These are phyloP conservation scores for Aspergillus nidulans DNA, from an alignment of 495 filamentous ascomycete species.

Conservation along the genomic window DNA sequence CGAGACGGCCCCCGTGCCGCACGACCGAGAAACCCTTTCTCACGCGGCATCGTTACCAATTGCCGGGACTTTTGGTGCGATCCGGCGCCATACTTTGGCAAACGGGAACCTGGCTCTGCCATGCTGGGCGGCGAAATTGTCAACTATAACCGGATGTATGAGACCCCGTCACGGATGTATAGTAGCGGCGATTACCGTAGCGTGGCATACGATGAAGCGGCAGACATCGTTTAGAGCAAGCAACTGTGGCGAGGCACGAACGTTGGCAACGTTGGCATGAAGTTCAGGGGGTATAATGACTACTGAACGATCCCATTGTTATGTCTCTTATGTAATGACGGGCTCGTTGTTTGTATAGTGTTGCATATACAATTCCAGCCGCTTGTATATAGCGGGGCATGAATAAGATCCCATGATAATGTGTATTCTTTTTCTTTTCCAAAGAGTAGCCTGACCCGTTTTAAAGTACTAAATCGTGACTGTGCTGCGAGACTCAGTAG, in stretches of 20 bases:
- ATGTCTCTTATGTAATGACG: constrained; percentile 3
- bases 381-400: constrained; percentile 9
- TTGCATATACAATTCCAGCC: constrained; percentile 7
- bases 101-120: constrained; percentile 65
- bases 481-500: too few species aligned
- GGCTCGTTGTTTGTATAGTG: constrained; percentile 10
- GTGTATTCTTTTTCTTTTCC: not conserved
- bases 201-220: constrained; percentile 34
- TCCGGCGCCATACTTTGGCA: constrained; percentile 73
- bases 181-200: constrained; percentile 39
- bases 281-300: not conserved
- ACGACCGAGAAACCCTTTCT: constrained; percentile 74
- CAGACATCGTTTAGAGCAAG: constrained; percentile 7
- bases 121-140: constrained; percentile 73
- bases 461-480: too few species aligned
- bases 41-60: constrained; percentile 72
- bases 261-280: not conserved
- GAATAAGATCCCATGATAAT: constrained; percentile 1
- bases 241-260: not conserved
- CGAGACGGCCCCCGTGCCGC: constrained; percentile 46
- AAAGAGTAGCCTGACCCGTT: not conserved
- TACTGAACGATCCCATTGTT: constrained; percentile 9
- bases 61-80: constrained; percentile 98
- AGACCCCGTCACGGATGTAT: constrained; percentile 66
- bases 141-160: constrained; percentile 88